A percentile compares a stretch with the other conserved stretches of the same genome.
These are phyloP conservation scores for Penicillium malachiteum DNA, from an alignment of 495 filamentous ascomycete species.

Conservation along the genomic window DNA sequence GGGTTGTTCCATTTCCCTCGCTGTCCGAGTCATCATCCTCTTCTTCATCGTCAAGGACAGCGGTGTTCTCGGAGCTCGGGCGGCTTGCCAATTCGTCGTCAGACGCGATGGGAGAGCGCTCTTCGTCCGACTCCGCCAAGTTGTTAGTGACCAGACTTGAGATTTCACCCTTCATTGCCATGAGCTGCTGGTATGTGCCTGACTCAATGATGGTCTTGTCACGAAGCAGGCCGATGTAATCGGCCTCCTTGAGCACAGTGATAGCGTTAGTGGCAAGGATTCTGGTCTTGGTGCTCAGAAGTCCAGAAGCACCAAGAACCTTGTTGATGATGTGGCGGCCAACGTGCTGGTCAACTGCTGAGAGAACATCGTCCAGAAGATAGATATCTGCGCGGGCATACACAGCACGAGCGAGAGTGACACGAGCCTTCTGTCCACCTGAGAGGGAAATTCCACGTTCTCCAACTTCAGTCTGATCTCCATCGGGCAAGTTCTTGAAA, in stretches of 20 bases:
- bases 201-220: slow-evolving; percentile 82
- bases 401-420: slow-evolving; percentile 93
- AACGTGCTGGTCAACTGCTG: slow-evolving; percentile 97
- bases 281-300: slow-evolving; percentile 83
- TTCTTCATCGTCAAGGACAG: slow-evolving; percentile 51
- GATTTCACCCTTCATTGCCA: slow-evolving; percentile 92
- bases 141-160: slow-evolving; percentile 79
- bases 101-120: slow-evolving; percentile 54
- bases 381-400: slow-evolving; percentile 98
- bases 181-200: slow-evolving; percentile 84
- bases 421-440: slow-evolving; percentile 92
- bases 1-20: slow-evolving; percentile 72
- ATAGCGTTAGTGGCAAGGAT: slow-evolving; percentile 97
- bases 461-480: slow-evolving; percentile 94
- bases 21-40: slow-evolving; percentile 56
- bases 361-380: slow-evolving; percentile 88
- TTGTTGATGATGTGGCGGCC: slow-evolving; percentile 91
- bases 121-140: slow-evolving; percentile 63
- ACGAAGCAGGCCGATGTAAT: slow-evolving; percentile 80
- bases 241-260: slow-evolving; percentile 80
- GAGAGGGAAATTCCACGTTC: slow-evolving; percentile 97
- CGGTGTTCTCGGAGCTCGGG: slow-evolving; percentile 52
- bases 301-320: slow-evolving; percentile 81
- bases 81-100: slow-evolving; percentile 50
- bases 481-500: slow-evolving; percentile 89